Percentiles rank a stretch among this genome's conserved stretches.
These are phyloP conservation scores for Zygotorulaspora florentina DNA, from an alignment of 805 yeast genomes.

Conservation along the genomic window DNA sequence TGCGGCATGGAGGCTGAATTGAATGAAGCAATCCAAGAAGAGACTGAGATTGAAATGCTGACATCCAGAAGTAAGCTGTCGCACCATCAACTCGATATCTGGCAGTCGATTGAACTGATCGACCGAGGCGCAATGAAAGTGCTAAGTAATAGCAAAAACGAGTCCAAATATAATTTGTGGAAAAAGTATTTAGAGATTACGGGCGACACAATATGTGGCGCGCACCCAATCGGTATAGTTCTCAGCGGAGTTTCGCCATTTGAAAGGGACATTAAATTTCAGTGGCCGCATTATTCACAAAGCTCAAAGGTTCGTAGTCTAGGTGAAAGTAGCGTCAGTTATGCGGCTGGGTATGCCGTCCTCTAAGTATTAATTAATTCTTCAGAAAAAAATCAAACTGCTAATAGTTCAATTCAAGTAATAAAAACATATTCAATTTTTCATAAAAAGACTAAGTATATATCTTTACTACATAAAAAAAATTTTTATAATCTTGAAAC, in stretches of 20 bases:
- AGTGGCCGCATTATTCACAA: slow-evolving; percentile 80
- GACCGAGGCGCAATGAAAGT: slow-evolving; percentile 70
- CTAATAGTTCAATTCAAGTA: neutral
- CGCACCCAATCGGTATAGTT: slow-evolving; percentile 69
- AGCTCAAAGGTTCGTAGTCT: slow-evolving; percentile 49
- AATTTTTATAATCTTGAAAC: neutral
- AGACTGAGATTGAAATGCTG: slow-evolving; percentile 31
- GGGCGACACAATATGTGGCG: slow-evolving; percentile 91
- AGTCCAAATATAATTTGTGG: slow-evolving; percentile 60
- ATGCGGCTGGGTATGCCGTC: slow-evolving; percentile 68
- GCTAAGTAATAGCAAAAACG: slow-evolving; percentile 36
- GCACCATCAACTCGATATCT: slow-evolving; percentile 46
- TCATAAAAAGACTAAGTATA: neutral
- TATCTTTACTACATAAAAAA: neutral
- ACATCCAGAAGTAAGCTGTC: slow-evolving; percentile 28
- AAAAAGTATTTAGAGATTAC: slow-evolving; percentile 60
- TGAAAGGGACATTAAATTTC: slow-evolving; percentile 35
- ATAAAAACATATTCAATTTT: neutral
- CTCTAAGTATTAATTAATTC: no score
- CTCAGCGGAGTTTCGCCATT: slow-evolving; percentile 41
- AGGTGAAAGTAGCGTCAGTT: slow-evolving; percentile 81
- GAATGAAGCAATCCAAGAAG: slow-evolving; percentile 32
- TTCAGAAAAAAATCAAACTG: neutral
- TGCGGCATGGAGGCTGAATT: slow-evolving; percentile 33
- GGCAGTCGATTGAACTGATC: slow-evolving; percentile 66